phyloP scores from a whole-genome alignment of 176 grass and related monocot genomes.

The Oryza rufipogon region DNA sequence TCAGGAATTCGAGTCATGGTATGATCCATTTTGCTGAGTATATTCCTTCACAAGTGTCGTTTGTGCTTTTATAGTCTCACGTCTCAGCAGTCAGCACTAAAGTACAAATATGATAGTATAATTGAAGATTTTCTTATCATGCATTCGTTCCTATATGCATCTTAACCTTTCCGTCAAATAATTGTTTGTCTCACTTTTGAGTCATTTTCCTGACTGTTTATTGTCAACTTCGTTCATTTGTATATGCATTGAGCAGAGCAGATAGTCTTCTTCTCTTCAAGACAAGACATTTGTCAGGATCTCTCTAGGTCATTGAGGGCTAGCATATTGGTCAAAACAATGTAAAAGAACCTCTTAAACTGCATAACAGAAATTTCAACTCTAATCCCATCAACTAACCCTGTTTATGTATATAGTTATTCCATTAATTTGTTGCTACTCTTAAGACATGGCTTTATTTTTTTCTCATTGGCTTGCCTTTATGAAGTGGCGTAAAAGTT shows the following conservation, averaged over 20 bases:
- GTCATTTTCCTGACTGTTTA: background rate
- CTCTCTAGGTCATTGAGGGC: background rate
- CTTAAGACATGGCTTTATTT: background rate
- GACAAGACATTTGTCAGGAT: constrained; percentile 4
- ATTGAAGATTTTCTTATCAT: background rate
- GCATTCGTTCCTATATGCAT: background rate
- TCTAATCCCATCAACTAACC: background rate
- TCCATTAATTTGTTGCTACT: background rate
- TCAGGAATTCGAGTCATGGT: constrained; percentile 97
- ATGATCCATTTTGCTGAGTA: constrained; percentile 27
- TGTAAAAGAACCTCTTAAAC: constrained; percentile 14
- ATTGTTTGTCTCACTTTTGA: constrained; percentile 12
- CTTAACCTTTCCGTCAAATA: background rate
- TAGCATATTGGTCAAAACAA: background rate
- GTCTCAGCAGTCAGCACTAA: background rate
- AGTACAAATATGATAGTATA: background rate
- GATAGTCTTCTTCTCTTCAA: constrained; percentile 1
- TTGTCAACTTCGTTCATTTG: background rate
- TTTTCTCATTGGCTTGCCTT: background rate
- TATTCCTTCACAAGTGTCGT: background rate
- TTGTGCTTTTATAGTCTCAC: background rate
- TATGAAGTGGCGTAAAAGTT: background rate
- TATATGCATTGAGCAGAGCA: background rate
- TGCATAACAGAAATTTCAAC: background rate
- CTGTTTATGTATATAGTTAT: background rate